These are phyloP conservation scores for Candida quercuum DNA, from an alignment of 805 yeast genomes.

Conservation along the genomic window DNA sequence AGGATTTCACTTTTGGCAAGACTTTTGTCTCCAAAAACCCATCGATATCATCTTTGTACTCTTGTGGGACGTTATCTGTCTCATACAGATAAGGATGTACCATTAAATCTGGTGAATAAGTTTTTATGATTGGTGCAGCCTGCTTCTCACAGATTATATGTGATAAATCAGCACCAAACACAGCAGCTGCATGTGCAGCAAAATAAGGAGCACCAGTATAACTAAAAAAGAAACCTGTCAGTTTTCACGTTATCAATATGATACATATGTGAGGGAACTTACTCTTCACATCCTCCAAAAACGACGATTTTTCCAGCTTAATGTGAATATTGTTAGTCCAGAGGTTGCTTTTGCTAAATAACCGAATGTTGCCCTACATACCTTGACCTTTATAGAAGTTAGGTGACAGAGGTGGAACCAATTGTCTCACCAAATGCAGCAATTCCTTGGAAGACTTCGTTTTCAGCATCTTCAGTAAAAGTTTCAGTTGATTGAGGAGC, in stretches of 20 bases:
- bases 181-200: constrained; percentile 77
- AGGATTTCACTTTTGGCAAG: constrained; percentile 46
- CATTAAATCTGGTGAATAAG: constrained; percentile 91
- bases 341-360: background rate
- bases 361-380: constrained; percentile 9
- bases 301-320: constrained; percentile 74
- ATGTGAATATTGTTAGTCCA: background rate
- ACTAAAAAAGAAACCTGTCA: too few species aligned
- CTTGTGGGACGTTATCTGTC: constrained; percentile 19
- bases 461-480: too few species aligned
- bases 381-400: constrained; percentile 84
- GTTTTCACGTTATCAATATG: constrained; percentile 6
- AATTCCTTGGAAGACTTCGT: constrained; percentile 30
- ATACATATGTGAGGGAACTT: constrained; percentile 10
- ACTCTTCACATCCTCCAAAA: constrained; percentile 90
- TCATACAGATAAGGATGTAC: constrained; percentile 86
- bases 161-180: constrained; percentile 82
- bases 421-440: constrained; percentile 40
- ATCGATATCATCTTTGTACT: constrained; percentile 8
- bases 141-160: constrained; percentile 80
- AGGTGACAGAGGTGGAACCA: constrained; percentile 74
- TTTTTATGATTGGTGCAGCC: constrained; percentile 79
- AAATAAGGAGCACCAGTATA: constrained; percentile 97
- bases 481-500: too few species aligned
- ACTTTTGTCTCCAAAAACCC: constrained; percentile 37